A percentile compares a stretch with the other conserved stretches of the same genome.
These are phyloP conservation scores for Saccharomycopsis olivae DNA, from an alignment of 805 yeast genomes.

Conservation along the genomic window DNA sequence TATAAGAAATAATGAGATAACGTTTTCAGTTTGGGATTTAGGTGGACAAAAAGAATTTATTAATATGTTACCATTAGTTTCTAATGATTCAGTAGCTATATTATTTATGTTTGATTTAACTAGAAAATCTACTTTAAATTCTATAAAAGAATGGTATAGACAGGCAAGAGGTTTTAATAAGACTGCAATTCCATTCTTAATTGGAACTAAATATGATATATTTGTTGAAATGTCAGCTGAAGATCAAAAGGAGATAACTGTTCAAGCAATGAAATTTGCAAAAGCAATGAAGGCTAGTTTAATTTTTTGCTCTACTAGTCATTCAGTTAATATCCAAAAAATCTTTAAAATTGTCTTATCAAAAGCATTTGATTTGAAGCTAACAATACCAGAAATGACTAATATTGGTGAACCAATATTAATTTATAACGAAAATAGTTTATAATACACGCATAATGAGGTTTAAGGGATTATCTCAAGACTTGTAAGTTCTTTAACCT, in stretches of 20 bases:
- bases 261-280: constrained; percentile 76
- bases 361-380: constrained; percentile 77
- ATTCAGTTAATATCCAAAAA: constrained; percentile 87
- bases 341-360: constrained; percentile 85
- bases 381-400: constrained; percentile 74
- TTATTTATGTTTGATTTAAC: constrained; percentile 86
- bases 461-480: background rate
- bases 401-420: constrained; percentile 88
- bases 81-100: constrained; percentile 86
- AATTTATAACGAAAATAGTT: constrained; percentile 38
- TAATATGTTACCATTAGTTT: constrained; percentile 89
- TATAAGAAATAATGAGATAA: constrained; percentile 76
- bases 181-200: constrained; percentile 81
- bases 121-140: constrained; percentile 71
- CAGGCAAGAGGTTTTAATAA: constrained; percentile 84
- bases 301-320: constrained; percentile 83
- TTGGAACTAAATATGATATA: constrained; percentile 89
- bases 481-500: constrained; percentile 3
- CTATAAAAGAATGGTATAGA: constrained; percentile 91
- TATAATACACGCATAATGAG: background rate
- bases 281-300: constrained; percentile 78
- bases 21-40: constrained; percentile 89
- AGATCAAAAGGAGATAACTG: constrained; percentile 78
- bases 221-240: constrained; percentile 69
- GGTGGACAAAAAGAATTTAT: constrained; percentile 95